A percentile compares a stretch with the other conserved stretches of the same genome.
phyloP scores from a whole-genome alignment of 345 rosid species.

The Citrus reticulata region DNA sequence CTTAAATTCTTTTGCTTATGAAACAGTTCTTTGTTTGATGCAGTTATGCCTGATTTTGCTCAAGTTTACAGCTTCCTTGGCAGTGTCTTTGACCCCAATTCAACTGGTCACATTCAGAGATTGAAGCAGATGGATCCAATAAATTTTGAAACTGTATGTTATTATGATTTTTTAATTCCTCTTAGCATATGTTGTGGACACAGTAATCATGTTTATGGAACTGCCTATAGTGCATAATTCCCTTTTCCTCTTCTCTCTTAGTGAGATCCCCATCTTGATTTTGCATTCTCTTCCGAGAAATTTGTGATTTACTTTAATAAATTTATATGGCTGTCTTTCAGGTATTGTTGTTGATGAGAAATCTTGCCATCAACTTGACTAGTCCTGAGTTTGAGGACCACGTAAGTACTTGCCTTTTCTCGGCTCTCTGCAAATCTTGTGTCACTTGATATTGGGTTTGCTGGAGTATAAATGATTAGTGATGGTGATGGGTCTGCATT shows the following conservation, averaged over 20 bases:
- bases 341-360: slow-evolving; percentile 76
- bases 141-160: slow-evolving; percentile 69
- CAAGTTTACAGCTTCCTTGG: slow-evolving; percentile 93
- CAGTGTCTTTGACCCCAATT: slow-evolving; percentile 77
- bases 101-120: slow-evolving; percentile 60
- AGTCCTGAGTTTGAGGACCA: slow-evolving; percentile 80
- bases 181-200: background rate
- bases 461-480: background rate
- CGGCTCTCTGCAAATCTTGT: background rate
- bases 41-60: slow-evolving; percentile 89
- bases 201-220: background rate
- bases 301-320: background rate
- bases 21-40: slow-evolving; percentile 12
- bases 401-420: slow-evolving; percentile 40
- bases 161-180: background rate
- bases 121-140: slow-evolving; percentile 90
- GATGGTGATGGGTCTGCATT: no score
- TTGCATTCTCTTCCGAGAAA: background rate
- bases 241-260: background rate
- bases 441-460: background rate
- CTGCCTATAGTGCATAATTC: background rate
- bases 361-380: slow-evolving; percentile 61
- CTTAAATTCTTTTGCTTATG: slow-evolving; percentile 8
- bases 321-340: slow-evolving; percentile 27
- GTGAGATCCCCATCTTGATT: background rate